Percentiles rank a stretch among this genome's conserved stretches.
These are phyloP conservation scores for Hypoxylon perforatum DNA, from an alignment of 495 filamentous ascomycete genomes.

Conservation along the genomic window DNA sequence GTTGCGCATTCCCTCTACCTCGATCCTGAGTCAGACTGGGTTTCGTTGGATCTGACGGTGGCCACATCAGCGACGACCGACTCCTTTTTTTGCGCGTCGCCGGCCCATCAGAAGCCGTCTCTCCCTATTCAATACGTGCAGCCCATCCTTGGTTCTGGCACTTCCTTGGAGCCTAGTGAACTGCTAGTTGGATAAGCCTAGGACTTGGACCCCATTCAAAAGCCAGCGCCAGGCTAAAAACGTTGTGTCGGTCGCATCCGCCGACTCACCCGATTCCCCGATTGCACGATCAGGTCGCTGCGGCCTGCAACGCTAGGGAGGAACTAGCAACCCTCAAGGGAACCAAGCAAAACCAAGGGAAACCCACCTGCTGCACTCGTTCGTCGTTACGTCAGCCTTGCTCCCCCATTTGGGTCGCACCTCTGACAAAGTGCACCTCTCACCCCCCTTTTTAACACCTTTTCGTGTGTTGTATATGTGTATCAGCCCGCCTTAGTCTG, in stretches of 20 bases:
- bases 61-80: constrained; percentile 46
- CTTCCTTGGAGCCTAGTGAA: constrained; percentile 34
- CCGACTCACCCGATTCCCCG: constrained; percentile 44
- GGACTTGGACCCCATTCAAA: constrained; percentile 30
- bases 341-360: background rate
- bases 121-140: constrained; percentile 28
- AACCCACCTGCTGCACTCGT: constrained; percentile 19
- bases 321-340: constrained; percentile 15
- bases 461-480: constrained; percentile 11
- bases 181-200: constrained; percentile 17
- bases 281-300: constrained; percentile 37
- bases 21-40: constrained; percentile 47
- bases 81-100: constrained; percentile 42
- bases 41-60: constrained; percentile 49
- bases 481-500: constrained; percentile 24
- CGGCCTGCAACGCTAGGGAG: constrained; percentile 32
- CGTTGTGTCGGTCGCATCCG: constrained; percentile 24
- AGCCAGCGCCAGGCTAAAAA: constrained; percentile 37
- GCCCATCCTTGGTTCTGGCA: constrained; percentile 27
- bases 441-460: constrained; percentile 21
- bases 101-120: constrained; percentile 39
- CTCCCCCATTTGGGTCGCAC: constrained; percentile 42
- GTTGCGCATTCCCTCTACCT: constrained; percentile 39
- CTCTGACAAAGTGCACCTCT: constrained; percentile 33
- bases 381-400: constrained; percentile 55